Base-by-base conservation (phyloP, 1,284 basidiomycete genomes). In the Pascua guehoae region DNA sequence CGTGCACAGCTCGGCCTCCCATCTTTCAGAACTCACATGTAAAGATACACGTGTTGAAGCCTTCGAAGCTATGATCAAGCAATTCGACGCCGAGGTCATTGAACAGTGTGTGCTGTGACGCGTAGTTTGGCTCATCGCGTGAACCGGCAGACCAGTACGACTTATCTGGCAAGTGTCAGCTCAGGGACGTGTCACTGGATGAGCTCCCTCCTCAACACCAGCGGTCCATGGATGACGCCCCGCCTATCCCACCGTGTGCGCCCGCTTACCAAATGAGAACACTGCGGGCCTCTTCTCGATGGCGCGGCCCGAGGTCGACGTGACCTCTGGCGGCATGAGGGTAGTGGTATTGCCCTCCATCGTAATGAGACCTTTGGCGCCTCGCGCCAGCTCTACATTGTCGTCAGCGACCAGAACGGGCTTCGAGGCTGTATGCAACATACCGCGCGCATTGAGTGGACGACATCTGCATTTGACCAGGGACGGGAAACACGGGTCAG, bases 31-130 rank as follows among this genome's bases (percentile, higher is more conserved):
- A 87, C 92, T 83, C 79, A 96, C 91, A 95, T 76, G 93, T 92
- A 75, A 97, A 82, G 78, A 96, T 95, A 83, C 91, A 95, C 53
- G 93, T 91, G 81, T 98, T 98, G 80, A 97, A 98, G 24, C 95
- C 96, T 49, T 89, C 81, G 79, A 98, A 98, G 46, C 90, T 88
- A 76, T 98, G 94, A 73, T 98, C 89, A 66, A 98, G 81, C 51
- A 98, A 79, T 70, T 98, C 95, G 75, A 89, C 88, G 47, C 96
- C 96, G 40, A 98, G 79, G 80, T 98, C 95, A 65, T 95, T 86
- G 76, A 92, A 98, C 57, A 98, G 80, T 0, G 92, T 97, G 74
- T 93, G 86, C 73, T 97, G 93, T 8, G 88, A 91, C 66, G 91
- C 94, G 70, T 96, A 96, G 12, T 81, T 80, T 0, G 89, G 87